phyloP scores from a whole-genome alignment of 345 rosid species.

The Draba incana region DNA sequence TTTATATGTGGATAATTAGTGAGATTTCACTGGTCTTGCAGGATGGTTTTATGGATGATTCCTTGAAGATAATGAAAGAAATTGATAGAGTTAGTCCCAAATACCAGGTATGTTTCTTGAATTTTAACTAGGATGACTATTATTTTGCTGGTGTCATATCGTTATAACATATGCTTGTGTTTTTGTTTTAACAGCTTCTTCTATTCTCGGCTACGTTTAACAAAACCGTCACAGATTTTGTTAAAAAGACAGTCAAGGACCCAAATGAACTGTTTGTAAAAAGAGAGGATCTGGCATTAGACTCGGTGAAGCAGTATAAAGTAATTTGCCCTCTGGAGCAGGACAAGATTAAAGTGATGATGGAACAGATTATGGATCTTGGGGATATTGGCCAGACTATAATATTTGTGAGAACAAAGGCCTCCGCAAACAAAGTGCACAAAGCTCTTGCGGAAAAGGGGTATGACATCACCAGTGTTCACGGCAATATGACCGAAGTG shows the following conservation, averaged over 20 bases:
- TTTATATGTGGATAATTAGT: too few species aligned
- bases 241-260: constrained; percentile 57
- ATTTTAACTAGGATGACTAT: not conserved
- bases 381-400: constrained; percentile 90
- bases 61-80: too few species aligned
- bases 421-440: constrained; percentile 64
- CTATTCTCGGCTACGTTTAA: constrained; percentile 93
- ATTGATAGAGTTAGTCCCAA: too few species aligned
- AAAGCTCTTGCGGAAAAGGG: constrained; percentile 67
- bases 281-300: constrained; percentile 86
- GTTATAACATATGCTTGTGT: too few species aligned
- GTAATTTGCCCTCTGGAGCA: constrained; percentile 80
- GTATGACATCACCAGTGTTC: constrained; percentile 82
- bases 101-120: constrained; percentile 27
- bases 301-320: constrained; percentile 90
- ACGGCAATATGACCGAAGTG: constrained; percentile 62
- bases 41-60: too few species aligned
- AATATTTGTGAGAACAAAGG: constrained; percentile 70
- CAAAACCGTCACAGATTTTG: constrained; percentile 81
- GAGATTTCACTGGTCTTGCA: too few species aligned
- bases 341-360: constrained; percentile 70
- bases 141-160: too few species aligned
- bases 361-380: constrained; percentile 79
- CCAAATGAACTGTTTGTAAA: constrained; percentile 86
- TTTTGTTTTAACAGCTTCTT: constrained; percentile 57